Evolutionary conservation across 108 stramenopile species (phyloP), one percentile per base, ranked within the genome.

Genomic region (Nitzschia inconspicua): DNA sequence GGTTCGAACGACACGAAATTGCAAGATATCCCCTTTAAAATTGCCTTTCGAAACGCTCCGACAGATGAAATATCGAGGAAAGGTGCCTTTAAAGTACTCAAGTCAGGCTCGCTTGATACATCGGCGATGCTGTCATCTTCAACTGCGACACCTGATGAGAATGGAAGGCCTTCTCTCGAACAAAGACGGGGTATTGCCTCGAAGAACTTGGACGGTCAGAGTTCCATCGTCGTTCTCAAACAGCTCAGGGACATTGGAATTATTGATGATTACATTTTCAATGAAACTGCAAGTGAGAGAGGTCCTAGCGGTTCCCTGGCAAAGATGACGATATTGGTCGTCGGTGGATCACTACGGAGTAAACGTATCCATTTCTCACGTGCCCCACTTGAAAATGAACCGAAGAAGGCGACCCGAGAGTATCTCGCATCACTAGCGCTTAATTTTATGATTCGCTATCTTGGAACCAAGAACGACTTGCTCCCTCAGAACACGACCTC

Each of bases 181-280:
- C n/a, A n/a, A n/a, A n/a, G n/a, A n/a, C n/a, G n/a, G n/a, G n/a
- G n/a, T 16, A 30, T n/a, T 3, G 27, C 68, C 28, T 10, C 31
- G 5, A 20, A 3, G 7, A 66, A 36, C 42, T 41, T 16, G 4
- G 66, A 82, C 16, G 77, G 77, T 3, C 34, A 50, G 11, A 61
- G 61, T 28, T 68, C 82, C 0, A 16, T 83, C 29, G 61, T 47
- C 1, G 69, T 65, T 47, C 55, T 83, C 4, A 68, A 73, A 19
- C 70, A 75, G 65, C 61, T 83, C 9, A 26, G 49, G 14, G 77
- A 78, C 41, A 54, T 29, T 16, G 67, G 57, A 5, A 37, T 75
- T 29, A 54, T 83, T 13, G 57, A 39, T n/a, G 39, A 43, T 24
- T 31, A 65, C 3, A 50, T 72, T 26, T 78, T 63, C 73, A 31